These are phyloP conservation scores for Suillus luteus DNA, from an alignment of 768 basidiomycete genomes.

Conservation along the genomic window DNA sequence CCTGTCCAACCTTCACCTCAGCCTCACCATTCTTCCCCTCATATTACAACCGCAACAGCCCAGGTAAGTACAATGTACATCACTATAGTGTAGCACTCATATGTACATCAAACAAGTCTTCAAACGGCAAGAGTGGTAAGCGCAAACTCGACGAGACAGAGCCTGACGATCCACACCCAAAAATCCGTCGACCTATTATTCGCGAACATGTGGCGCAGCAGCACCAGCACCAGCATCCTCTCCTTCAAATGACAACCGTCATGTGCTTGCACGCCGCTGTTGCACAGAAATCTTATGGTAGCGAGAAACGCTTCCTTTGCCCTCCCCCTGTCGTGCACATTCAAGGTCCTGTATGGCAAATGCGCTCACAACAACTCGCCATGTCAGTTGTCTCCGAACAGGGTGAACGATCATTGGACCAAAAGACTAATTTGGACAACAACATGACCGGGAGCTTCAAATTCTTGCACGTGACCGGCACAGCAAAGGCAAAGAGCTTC, in stretches of 20 bases:
- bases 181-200: slow-evolving; percentile 84
- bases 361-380: slow-evolving; percentile 76
- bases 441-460: slow-evolving; percentile 90
- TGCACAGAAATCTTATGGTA: slow-evolving; percentile 95
- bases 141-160: slow-evolving; percentile 72
- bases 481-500: slow-evolving; percentile 89
- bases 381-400: slow-evolving; percentile 87
- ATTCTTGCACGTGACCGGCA: slow-evolving; percentile 85
- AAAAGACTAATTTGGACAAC: slow-evolving; percentile 80
- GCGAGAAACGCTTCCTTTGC: slow-evolving; percentile 92
- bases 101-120: slow-evolving; percentile 22
- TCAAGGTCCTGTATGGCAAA: slow-evolving; percentile 84
- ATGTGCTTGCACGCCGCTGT: slow-evolving; percentile 90
- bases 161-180: slow-evolving; percentile 64
- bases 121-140: slow-evolving; percentile 53
- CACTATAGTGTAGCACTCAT: slow-evolving; percentile 28
- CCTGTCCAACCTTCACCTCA: slow-evolving; percentile 24
- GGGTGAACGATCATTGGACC: slow-evolving; percentile 82
- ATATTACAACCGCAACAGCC: slow-evolving; percentile 31
- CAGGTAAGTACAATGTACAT: slow-evolving; percentile 39
- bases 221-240: slow-evolving; percentile 64
- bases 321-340: slow-evolving; percentile 94
- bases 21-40: slow-evolving; percentile 34
- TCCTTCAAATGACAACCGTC: slow-evolving; percentile 88
- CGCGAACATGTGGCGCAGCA: slow-evolving; percentile 67